These are phyloP conservation scores for Rhododendron vialii DNA, from an alignment of 148 eudicot genomes.

Conservation along the genomic window DNA sequence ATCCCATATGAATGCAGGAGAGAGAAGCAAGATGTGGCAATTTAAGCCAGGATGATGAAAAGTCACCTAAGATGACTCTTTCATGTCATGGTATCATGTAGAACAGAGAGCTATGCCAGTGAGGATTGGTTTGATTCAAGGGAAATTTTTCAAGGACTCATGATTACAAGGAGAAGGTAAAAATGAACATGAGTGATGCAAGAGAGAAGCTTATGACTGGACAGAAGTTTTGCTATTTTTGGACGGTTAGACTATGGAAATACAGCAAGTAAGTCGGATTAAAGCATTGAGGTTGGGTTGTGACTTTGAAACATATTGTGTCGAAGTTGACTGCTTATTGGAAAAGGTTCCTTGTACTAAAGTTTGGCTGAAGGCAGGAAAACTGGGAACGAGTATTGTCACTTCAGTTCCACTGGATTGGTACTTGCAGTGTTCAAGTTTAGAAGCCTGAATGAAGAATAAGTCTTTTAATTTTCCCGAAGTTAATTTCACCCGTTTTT, in stretches of 20 bases:
- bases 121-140: not conserved
- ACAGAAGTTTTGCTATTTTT: not conserved
- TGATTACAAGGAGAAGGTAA: not conserved
- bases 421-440: not conserved
- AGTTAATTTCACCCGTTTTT: not conserved
- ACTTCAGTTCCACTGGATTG: not conserved
- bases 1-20: not conserved
- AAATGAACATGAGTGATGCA: not conserved
- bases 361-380: not conserved
- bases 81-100: not conserved
- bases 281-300: not conserved
- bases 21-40: not conserved
- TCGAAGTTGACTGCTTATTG: not conserved
- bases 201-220: not conserved
- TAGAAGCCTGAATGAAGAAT: not conserved
- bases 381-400: not conserved
- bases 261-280: not conserved
- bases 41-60: not conserved
- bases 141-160: not conserved
- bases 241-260: not conserved
- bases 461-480: not conserved
- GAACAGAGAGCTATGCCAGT: not conserved
- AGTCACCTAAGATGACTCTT: not conserved
- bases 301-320: not conserved
- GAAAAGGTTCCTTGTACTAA: not conserved